phyloP scores from a whole-genome alignment of 768 basidiomycete genomes.

The Termitomyces sp. region DNA sequence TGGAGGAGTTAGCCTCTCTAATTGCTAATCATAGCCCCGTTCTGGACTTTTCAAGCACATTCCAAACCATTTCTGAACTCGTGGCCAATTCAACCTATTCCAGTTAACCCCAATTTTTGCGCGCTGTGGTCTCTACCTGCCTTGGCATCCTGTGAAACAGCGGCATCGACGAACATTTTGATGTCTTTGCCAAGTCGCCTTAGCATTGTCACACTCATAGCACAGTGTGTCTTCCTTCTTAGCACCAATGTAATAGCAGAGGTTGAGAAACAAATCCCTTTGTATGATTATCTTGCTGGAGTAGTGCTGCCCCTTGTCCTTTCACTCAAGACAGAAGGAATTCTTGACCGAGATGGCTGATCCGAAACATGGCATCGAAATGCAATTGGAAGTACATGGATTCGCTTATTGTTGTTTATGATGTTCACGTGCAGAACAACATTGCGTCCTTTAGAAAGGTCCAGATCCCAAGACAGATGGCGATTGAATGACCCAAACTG shows the following conservation, averaged over 20 bases:
- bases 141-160: constrained; percentile 46
- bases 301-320: constrained; percentile 63
- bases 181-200: constrained; percentile 39
- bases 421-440: constrained; percentile 51
- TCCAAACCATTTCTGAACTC: constrained; percentile 49
- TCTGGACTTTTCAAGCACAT: constrained; percentile 59
- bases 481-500: constrained; percentile 22
- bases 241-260: constrained; percentile 53
- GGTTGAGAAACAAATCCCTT: constrained; percentile 53
- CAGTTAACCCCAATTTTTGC: constrained; percentile 51
- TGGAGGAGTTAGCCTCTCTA: constrained; percentile 56
- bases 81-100: constrained; percentile 44
- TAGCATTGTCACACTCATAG: constrained; percentile 39
- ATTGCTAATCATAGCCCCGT: constrained; percentile 46
- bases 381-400: constrained; percentile 51
- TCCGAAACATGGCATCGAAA: constrained; percentile 47
- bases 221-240: constrained; percentile 46
- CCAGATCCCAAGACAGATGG: constrained; percentile 45
- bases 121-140: constrained; percentile 43
- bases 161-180: constrained; percentile 40
- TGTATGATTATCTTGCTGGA: constrained; percentile 61
- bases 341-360: constrained; percentile 40
- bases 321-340: constrained; percentile 48
- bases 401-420: constrained; percentile 58
- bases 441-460: constrained; percentile 32